Conservation (phyloP, 192 early-diverging fungal genomes). For the Lobulomyces angularis region DNA sequence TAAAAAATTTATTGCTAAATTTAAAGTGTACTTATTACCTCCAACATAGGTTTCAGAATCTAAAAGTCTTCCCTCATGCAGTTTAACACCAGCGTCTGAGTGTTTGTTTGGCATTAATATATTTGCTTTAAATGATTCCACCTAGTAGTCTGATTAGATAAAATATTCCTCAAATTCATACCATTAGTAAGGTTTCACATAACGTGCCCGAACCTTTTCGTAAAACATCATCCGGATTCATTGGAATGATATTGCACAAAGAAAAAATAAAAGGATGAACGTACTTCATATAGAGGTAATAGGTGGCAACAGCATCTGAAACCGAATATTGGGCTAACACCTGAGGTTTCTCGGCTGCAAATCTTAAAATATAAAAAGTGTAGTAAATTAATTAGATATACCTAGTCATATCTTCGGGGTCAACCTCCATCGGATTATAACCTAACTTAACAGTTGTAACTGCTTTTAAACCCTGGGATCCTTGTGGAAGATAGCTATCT, state of each 20-base stretch:
- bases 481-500: constrained; percentile 92
- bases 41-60: constrained; percentile 96
- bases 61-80: constrained; percentile 78
- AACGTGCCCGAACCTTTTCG: constrained; percentile 92
- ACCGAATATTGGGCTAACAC: constrained; percentile 94
- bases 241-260: constrained; percentile 97
- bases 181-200: constrained; percentile 94
- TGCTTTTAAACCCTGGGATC: constrained; percentile 92
- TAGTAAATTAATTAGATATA: constrained; percentile 10
- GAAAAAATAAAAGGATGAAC: constrained; percentile 98
- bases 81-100: constrained; percentile 57
- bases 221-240: constrained; percentile 92
- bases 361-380: constrained; percentile 27
- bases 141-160: constrained; percentile 26
- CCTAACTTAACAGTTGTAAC: constrained; percentile 93
- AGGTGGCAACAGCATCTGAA: constrained; percentile 98
- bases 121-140: constrained; percentile 73
- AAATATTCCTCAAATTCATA: constrained; percentile 15
- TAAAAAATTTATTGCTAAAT: too few relatives aligned
- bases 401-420: constrained; percentile 97
- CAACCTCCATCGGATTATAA: constrained; percentile 95
- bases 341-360: constrained; percentile 83
- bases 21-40: too few relatives aligned
- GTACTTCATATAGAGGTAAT: constrained; percentile 99
- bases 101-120: constrained; percentile 98